Percentiles rank a stretch among this genome's conserved stretches.
phyloP scores from a whole-genome alignment of 345 rosid genomes.

The Murraya koenigii region DNA sequence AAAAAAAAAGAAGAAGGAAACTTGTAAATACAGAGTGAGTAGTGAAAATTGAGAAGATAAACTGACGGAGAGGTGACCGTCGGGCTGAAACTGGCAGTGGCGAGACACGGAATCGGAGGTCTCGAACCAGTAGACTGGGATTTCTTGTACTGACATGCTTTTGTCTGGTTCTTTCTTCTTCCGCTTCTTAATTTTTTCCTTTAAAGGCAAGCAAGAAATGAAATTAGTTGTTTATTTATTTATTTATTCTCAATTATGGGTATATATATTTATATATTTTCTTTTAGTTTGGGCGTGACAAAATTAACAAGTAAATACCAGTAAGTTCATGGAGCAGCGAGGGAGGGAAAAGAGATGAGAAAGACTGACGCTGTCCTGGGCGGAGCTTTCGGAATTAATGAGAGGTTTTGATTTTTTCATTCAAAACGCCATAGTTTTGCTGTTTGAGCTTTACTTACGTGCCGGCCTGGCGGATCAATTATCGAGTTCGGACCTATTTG shows the following conservation, averaged over 20 bases:
- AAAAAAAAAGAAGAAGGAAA: too few relatives aligned
- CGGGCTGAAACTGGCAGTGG: constrained; percentile 64
- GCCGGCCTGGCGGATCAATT: too few relatives aligned
- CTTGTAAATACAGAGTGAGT: not conserved
- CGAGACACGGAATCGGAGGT: constrained; percentile 68
- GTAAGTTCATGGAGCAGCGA: constrained; percentile 18
- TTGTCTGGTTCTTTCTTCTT: constrained; percentile 36
- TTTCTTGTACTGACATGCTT: constrained; percentile 19
- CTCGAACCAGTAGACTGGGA: constrained; percentile 67
- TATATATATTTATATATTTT: too few relatives aligned
- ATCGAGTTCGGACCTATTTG: too few relatives aligned
- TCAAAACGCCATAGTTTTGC: not conserved
- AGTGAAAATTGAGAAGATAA: not conserved
- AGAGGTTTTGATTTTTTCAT: not conserved
- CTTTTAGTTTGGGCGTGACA: not conserved
- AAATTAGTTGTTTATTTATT: not conserved
- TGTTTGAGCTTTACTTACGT: too few relatives aligned
- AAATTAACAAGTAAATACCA: constrained; percentile 16
- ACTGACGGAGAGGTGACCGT: constrained; percentile 70
- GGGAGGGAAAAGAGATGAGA: not conserved
- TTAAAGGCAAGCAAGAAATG: not conserved
- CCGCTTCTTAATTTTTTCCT: constrained; percentile 43
- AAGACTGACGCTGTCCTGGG: not conserved
- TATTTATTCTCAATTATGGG: not conserved
- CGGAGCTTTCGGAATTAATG: not conserved